Percentiles rank a stretch among this genome's conserved stretches.
Evolutionary conservation across 2,329 filamentous ascomycete genomes (phyloP).

Genomic region (Endoconidiophora polonica): DNA sequence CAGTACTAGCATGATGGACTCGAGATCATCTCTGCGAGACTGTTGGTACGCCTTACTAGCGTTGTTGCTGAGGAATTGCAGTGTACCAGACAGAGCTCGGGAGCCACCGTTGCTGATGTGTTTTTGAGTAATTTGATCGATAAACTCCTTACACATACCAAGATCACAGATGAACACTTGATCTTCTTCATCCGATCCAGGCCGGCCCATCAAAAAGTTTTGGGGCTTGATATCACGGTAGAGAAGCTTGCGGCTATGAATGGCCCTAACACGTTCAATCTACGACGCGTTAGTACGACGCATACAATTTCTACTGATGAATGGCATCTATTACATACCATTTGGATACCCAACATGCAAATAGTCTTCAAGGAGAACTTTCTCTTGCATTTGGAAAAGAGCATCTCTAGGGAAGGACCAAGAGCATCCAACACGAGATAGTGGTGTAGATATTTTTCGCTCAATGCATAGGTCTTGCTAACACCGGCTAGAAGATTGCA

Average conservation of each 20-base stretch:
- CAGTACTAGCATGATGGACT: constrained; percentile 7
- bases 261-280: constrained; percentile 9
- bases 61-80: constrained; percentile 11
- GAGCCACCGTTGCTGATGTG: constrained; percentile 6
- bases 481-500: constrained; percentile 2
- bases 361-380: constrained; percentile 9
- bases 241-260: constrained; percentile 46
- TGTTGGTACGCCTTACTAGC: constrained; percentile 7
- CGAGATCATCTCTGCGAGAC: constrained; percentile 10
- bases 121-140: constrained; percentile 7
- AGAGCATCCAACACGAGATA: constrained; percentile 11
- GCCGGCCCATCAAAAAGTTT: constrained; percentile 52
- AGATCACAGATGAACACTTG: constrained; percentile 10
- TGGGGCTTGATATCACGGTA: constrained; percentile 81
- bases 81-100: constrained; percentile 8
- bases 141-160: constrained; percentile 11
- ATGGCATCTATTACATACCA: constrained; percentile 1
- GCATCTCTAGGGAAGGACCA: constrained; percentile 10
- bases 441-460: constrained; percentile 9
- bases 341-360: constrained; percentile 10
- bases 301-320: neutral
- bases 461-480: constrained; percentile 3
- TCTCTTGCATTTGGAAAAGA: constrained; percentile 9
- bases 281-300: neutral
- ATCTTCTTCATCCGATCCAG: constrained; percentile 1